Evolutionary conservation across 2,329 filamentous ascomycete genomes (phyloP).

Genomic region (Leptographium flavum): DNA sequence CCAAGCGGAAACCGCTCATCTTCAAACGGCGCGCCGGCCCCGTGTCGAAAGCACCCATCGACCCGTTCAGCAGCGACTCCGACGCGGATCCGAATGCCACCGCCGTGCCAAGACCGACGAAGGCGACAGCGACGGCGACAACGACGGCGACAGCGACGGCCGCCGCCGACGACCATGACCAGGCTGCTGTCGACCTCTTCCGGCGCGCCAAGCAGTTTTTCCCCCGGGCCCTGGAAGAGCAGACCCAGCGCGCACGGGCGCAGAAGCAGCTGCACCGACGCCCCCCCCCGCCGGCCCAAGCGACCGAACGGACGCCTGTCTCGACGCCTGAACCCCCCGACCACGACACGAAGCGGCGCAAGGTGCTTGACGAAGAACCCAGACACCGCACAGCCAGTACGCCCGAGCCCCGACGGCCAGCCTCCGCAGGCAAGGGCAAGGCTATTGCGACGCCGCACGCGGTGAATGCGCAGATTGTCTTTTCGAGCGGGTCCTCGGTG

Average conservation of each 20-base stretch:
- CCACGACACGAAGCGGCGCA: constrained; percentile 7
- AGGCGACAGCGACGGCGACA: constrained; percentile 9
- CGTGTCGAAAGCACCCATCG: neutral
- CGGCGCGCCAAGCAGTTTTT: constrained; percentile 35
- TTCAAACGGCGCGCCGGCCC: constrained; percentile 10
- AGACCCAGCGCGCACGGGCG: constrained; percentile 3
- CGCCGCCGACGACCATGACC: too few species aligned
- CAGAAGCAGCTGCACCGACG: constrained; percentile 17
- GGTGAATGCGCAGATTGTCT: constrained; percentile 1
- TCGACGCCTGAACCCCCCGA: neutral
- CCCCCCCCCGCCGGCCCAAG: neutral
- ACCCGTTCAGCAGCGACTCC: neutral
- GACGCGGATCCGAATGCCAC: constrained; percentile 1
- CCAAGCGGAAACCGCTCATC: constrained; percentile 8
- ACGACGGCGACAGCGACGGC: constrained; percentile 14
- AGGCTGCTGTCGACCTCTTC: constrained; percentile 38
- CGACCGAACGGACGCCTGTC: neutral
- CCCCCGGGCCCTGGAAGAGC: constrained; percentile 16
- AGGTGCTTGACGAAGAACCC: constrained; percentile 9
- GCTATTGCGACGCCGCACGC: constrained; percentile 2
- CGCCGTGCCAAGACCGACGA: neutral
- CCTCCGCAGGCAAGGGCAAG: constrained; percentile 10
- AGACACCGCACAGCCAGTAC: too few species aligned
- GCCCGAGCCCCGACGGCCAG: too few species aligned
- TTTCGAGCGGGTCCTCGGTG: neutral